Base-by-base conservation (phyloP, 202 grass and related monocot species). In the Panicum hallii region DNA sequence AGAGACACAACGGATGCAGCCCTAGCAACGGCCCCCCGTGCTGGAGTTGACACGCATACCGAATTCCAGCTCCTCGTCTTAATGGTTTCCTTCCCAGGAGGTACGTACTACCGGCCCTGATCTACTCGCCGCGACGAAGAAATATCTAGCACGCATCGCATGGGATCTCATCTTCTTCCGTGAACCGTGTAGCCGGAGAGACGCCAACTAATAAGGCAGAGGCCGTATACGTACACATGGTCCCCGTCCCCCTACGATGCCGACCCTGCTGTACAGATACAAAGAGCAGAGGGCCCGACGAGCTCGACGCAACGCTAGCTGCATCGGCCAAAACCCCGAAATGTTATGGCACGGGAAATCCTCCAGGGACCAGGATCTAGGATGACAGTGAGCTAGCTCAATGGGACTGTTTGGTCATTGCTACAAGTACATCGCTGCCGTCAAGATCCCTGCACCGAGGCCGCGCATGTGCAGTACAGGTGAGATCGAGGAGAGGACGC, bases 391-490 rank as follows among this genome's bases (percentile, higher is more conserved):
- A 67, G 32, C 38, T 41, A 67, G 32, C 38, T 41, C 7, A 5
- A 42, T 20, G 5, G 6, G 38, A 67, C 17, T 4, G 16, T 42
- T 67, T 42, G 64, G n/a, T 67, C 9, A 7, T 11, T 41, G 64
- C 63, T 17, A 38, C 8, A 65, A 40, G 63, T 65, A 40, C 32
- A 4, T 11, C 9, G 62, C 32, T 56, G 7, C 61, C 61, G 28
- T 63, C 58, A 28, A 28, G 34, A 13, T 0, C 26, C 4, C 26
- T 3, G 28, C 9, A 30, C 4, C 26, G 72, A 50, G 85, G 68
- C 42, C 4, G 46, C 34, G 67, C 81, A 84, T 74, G 87, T 81
- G 70, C 61, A 22, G 81, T 22, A 43, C 77, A 67, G 17, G 5
- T 19, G 16, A 3, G 56, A 32, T 30, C 11, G 48, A 28, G 79